Conservation (phyloP, 257 asterid genomes). For the Cordia subcordata region DNA sequence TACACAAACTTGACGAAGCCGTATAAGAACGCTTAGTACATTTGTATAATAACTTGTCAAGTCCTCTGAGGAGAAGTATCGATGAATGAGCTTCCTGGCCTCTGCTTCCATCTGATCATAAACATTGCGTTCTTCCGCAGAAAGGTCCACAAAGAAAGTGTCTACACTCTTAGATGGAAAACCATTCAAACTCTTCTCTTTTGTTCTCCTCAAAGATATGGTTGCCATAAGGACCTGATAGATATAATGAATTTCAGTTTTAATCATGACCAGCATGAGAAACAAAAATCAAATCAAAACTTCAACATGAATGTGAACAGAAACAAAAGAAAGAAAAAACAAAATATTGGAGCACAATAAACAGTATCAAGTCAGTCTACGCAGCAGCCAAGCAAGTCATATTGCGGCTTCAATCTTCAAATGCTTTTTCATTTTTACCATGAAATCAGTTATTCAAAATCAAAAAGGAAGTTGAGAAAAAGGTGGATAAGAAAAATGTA, state of each 20-base stretch:
- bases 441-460: too few species aligned
- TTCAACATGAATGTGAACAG: not conserved
- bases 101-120: constrained; percentile 81
- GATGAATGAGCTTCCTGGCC: constrained; percentile 44
- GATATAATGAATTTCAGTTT: not conserved
- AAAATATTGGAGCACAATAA: too few species aligned
- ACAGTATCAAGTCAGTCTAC: too few species aligned
- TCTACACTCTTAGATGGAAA: constrained; percentile 67
- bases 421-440: too few species aligned
- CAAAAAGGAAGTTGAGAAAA: too few species aligned
- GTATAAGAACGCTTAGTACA: constrained; percentile 62
- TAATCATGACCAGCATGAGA: not conserved
- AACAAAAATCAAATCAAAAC: constrained; percentile 1
- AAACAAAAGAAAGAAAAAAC: not conserved
- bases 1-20: constrained; percentile 76
- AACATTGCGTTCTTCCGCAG: constrained; percentile 61
- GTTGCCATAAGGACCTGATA: constrained; percentile 71
- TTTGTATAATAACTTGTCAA: constrained; percentile 42
- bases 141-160: constrained; percentile 53
- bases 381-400: too few species aligned
- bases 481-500: too few species aligned
- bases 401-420: too few species aligned
- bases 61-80: constrained; percentile 38
- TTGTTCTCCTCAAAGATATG: constrained; percentile 79
- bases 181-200: constrained; percentile 53